Conservation (phyloP, 2,329 filamentous ascomycete species). For the Diatrype stigma region DNA sequence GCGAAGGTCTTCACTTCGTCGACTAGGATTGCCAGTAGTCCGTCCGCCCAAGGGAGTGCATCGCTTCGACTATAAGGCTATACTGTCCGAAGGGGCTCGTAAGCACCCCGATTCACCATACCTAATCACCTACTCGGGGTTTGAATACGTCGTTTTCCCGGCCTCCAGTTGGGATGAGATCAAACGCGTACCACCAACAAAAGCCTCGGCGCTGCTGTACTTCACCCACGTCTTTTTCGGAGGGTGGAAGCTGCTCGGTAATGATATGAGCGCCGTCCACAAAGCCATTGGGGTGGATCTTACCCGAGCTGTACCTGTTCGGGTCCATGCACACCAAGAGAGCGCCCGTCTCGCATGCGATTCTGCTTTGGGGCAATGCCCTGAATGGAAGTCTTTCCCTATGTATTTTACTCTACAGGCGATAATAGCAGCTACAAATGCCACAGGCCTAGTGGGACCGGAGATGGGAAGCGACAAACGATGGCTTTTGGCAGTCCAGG, state of each 20-base stretch:
- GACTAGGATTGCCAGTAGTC: too few relatives aligned
- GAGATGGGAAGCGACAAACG: constrained; percentile 3
- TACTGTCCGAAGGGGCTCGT: too few relatives aligned
- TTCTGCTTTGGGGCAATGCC: not conserved
- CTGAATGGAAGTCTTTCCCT: constrained; percentile 8
- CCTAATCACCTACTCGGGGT: too few relatives aligned
- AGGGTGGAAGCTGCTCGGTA: constrained; percentile 4
- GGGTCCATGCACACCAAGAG: constrained; percentile 2
- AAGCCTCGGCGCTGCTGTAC: constrained; percentile 5
- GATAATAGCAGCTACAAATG: constrained; percentile 7
- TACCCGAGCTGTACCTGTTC: constrained; percentile 5
- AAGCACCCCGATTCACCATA: too few relatives aligned
- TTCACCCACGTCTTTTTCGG: constrained; percentile 4
- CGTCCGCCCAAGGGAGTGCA: too few relatives aligned
- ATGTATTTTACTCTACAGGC: constrained; percentile 4
- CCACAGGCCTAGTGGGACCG: constrained; percentile 4
- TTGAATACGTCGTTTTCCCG: too few relatives aligned
- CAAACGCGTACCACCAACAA: constrained; percentile 7
- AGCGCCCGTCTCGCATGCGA: constrained; percentile 3
- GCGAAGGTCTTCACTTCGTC: too few relatives aligned
- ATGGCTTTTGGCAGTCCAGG: constrained; percentile 7
- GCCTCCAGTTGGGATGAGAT: constrained; percentile 12
- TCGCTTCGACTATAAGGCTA: too few relatives aligned
- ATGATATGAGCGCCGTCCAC: constrained; percentile 2
- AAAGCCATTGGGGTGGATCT: constrained; percentile 5